These are phyloP conservation scores for Collybia nuda DNA, from an alignment of 768 basidiomycete species.

Conservation along the genomic window DNA sequence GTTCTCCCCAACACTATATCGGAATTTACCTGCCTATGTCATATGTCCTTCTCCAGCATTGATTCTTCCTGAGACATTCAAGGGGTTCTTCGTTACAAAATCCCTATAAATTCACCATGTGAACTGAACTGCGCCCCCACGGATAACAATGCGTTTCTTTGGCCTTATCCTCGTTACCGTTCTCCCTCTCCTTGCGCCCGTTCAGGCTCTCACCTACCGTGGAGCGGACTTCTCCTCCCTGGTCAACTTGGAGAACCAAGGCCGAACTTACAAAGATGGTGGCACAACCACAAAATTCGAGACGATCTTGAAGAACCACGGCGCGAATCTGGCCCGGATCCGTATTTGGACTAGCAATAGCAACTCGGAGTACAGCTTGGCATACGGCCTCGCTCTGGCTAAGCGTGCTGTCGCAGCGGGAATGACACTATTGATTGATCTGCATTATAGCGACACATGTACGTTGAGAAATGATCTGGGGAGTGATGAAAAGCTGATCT, in stretches of 20 bases:
- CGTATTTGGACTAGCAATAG: constrained; percentile 65
- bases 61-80: too few species aligned
- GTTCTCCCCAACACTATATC: too few species aligned
- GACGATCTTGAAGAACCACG: constrained; percentile 51
- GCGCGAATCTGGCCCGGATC: constrained; percentile 57
- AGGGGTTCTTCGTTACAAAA: too few species aligned
- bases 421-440: constrained; percentile 53
- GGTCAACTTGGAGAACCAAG: constrained; percentile 48
- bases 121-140: too few species aligned
- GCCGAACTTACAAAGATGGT: constrained; percentile 42
- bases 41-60: too few species aligned
- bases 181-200: constrained; percentile 19
- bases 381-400: constrained; percentile 51
- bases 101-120: too few species aligned
- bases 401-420: constrained; percentile 57
- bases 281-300: constrained; percentile 42
- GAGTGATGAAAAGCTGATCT: background rate
- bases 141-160: constrained; percentile 21
- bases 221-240: constrained; percentile 61
- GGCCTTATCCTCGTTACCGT: constrained; percentile 14
- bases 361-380: constrained; percentile 45
- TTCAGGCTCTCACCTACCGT: constrained; percentile 42
- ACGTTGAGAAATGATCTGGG: constrained; percentile 13
- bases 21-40: too few species aligned
- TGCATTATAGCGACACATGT: constrained; percentile 70